Evolutionary conservation across 768 basidiomycete species (phyloP), one percentile per base, ranked within the genome.

Genomic region (Podaxis mareebaensis): DNA sequence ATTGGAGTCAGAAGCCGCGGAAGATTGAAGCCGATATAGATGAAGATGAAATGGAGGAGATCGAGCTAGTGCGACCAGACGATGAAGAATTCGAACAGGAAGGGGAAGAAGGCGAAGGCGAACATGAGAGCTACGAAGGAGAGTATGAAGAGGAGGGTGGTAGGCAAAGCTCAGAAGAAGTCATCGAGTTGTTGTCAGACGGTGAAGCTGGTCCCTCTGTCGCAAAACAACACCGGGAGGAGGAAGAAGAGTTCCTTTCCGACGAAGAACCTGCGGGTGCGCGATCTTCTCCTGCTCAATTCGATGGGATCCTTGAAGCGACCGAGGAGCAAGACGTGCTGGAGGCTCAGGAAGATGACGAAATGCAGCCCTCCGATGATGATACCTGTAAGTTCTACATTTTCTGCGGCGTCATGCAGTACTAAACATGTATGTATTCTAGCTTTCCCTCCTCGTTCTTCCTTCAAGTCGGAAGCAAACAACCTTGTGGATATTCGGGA

Each of bases 281-380:
- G 2, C 55, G n/a, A 1, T 53, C 54, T 54, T 68, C 49, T 63
- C 71, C 42, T 24, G 64, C 59, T 40, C 58, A 53, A 22, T 42
- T 38, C 4, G 67, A 66, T 13, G 64, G 64, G 13, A 48, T 60
- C 8, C 51, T 58, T 40, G 58, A 68, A 20, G 30, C 52, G n/a
- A 13, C 20, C 2, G 33, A 36, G 24, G 62, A 52, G 26, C 46
- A 20, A 12, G 55, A 53, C 61, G 24, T 40, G 46, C 51, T 8
- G 22, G 17, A 58, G n/a, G 26, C 17, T 28, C 53, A 70, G 6
- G 69, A 71, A 20, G 67, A 65, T 13, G 65, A 66, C n/a, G 72
- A 73, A 60, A 61, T 73, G 24, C 77, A 78, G 59, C 76, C 78
- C 44, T 33, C 66, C 22, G 70, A 69, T 22, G 61, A 70, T n/a